A percentile compares a stretch with the other conserved stretches of the same genome.
phyloP scores from a whole-genome alignment of 345 rosid genomes.

The Eucalyptus polybractea region DNA sequence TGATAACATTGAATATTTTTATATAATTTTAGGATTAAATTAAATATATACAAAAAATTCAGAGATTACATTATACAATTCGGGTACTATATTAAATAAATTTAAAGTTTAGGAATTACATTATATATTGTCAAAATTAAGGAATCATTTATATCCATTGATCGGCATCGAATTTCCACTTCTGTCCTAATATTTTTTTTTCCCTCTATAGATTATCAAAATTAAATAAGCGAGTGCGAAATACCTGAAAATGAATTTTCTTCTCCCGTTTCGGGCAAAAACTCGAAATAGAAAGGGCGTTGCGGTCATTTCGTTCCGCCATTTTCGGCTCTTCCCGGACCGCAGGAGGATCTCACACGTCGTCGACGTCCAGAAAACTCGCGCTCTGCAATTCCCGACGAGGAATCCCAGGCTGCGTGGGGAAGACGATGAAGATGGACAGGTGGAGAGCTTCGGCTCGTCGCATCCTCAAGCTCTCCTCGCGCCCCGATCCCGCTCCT shows the following conservation, averaged over 20 bases:
- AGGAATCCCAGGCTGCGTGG: not conserved
- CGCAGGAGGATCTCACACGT: not conserved
- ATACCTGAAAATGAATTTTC: not conserved
- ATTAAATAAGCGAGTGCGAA: not conserved
- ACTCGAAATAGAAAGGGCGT: not conserved
- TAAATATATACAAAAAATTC: too few species aligned
- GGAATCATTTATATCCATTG: too few species aligned
- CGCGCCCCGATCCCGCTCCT: slow-evolving; percentile 5
- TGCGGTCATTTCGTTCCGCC: not conserved
- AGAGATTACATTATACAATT: accelerated
- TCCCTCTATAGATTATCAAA: not conserved
- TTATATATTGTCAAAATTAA: not conserved
- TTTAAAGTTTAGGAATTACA: accelerated
- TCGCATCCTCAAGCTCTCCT: slow-evolving; percentile 8
- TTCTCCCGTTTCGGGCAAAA: not conserved
- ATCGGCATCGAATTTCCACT: not conserved
- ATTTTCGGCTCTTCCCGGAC: not conserved
- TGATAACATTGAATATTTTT: accelerated
- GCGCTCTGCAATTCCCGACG: not conserved
- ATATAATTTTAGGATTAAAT: too few species aligned
- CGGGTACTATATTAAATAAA: accelerated
- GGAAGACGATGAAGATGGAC: slow-evolving; percentile 14
- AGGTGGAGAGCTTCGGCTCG: slow-evolving; percentile 23
- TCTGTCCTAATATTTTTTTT: not conserved
- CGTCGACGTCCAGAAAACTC: not conserved